These are phyloP conservation scores for Diplogelasinospora grovesii DNA, from an alignment of 495 filamentous ascomycete species.

Conservation along the genomic window DNA sequence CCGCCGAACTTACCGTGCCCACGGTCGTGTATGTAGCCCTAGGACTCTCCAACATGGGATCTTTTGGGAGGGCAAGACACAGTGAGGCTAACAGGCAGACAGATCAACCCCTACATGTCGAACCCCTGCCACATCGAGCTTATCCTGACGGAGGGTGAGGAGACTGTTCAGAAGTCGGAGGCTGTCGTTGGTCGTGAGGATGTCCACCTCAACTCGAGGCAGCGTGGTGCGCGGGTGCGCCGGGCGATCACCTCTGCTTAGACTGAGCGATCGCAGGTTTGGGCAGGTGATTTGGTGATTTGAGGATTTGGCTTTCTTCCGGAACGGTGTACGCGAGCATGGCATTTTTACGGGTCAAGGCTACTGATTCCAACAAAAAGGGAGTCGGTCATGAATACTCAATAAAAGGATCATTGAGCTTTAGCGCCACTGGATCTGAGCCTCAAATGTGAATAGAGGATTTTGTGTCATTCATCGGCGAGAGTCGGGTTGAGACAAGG, in stretches of 20 bases:
- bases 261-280: slow-evolving; percentile 14
- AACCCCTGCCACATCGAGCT: slow-evolving; percentile 99
- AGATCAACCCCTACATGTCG: slow-evolving; percentile 99
- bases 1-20: slow-evolving; percentile 96
- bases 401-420: slow-evolving; percentile 31
- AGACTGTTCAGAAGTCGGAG: slow-evolving; percentile 80
- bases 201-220: slow-evolving; percentile 69
- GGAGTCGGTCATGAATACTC: slow-evolving; percentile 33
- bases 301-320: slow-evolving; percentile 34
- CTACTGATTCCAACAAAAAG: slow-evolving; percentile 31
- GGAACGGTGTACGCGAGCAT: slow-evolving; percentile 37
- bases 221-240: slow-evolving; percentile 76
- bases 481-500: too few relatives aligned
- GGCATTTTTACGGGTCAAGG: slow-evolving; percentile 35
- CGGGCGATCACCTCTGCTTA: slow-evolving; percentile 76
- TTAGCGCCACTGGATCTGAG: too few relatives aligned
- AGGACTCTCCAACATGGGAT: slow-evolving; percentile 1
- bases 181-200: slow-evolving; percentile 53
- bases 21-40: slow-evolving; percentile 84
- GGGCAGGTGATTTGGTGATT: slow-evolving; percentile 24
- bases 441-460: too few relatives aligned
- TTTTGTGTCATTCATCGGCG: too few relatives aligned
- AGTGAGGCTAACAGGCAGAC: slow-evolving; percentile 24
- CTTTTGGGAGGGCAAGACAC: slow-evolving; percentile 1
- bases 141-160: slow-evolving; percentile 94